Base-by-base conservation (phyloP, 164 flowering plant species). In the Umbilicus rupestris region DNA sequence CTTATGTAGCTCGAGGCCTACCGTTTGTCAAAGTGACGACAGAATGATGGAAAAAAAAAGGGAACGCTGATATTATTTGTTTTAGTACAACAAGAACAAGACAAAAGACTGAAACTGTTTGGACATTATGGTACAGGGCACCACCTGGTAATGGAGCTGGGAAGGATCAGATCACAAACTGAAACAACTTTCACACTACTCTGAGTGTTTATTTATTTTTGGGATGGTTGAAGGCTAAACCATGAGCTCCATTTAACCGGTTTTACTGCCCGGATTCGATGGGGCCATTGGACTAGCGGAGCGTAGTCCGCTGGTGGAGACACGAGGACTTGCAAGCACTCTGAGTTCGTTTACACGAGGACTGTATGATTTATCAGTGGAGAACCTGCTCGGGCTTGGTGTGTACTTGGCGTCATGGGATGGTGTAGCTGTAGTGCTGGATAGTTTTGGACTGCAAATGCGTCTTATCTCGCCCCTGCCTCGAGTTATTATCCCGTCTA, bases 381-480 rank as follows among this genome's bases (percentile, higher is more conserved):
- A n/a, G 45, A 35, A 63, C 29, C 60, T 55, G 10, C 76, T 74
- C 0, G 95, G 96, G 75, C 96, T 93, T 20, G 78, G 80, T 37
- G 76, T 37, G 68, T 72, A 76, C 66, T 68, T 81, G 3, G 63
- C 63, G 64, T 91, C 95, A 73, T 79, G 74, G 30, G 68, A 68
- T 33, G 97, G 97, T 2, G 99, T 89, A 63, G 84, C 47, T 22
- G 88, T 82, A 49, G 95, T 83, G 73, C 99, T 95, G 65, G 89
- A 86, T 65, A 95, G 70, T 70, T 86, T 95, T 39, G 97, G 87
- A 74, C 99, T 95, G 70, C 75, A 60, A 0, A 70, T 73, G 15
- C 70, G 90, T 71, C 87, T 79, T 49, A 92, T 76, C 76, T 95
- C 99, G 39, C 98, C 98, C 1, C 99, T 80, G 79, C 97, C 90